Evolutionary conservation across 306 rosid species (phyloP).

Genomic region (Pyrus bretschneideri): DNA sequence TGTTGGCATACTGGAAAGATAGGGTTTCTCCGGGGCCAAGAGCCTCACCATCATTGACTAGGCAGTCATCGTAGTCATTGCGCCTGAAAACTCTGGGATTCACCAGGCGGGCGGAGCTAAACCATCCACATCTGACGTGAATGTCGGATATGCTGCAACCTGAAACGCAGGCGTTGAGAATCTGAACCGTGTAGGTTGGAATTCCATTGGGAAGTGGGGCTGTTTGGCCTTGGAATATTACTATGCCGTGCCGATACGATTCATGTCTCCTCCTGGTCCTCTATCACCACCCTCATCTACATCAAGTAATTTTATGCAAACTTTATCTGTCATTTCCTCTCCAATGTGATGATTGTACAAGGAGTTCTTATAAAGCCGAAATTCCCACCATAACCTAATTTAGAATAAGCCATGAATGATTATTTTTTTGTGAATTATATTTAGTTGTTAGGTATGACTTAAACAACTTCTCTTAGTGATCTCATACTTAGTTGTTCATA

Average conservation of each 20-base stretch:
- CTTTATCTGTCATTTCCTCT: too few relatives aligned
- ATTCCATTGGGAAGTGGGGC: constrained; percentile 49
- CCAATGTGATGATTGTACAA: too few relatives aligned
- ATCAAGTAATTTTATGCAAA: not conserved
- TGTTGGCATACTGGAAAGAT: constrained; percentile 56
- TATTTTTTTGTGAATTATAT: too few relatives aligned
- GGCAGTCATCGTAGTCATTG: constrained; percentile 44
- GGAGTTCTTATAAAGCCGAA: too few relatives aligned
- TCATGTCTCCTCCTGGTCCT: constrained; percentile 13
- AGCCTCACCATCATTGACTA: constrained; percentile 39
- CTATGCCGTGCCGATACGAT: constrained; percentile 20
- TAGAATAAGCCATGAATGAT: too few relatives aligned
- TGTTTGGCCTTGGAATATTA: constrained; percentile 37
- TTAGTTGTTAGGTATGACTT: too few relatives aligned
- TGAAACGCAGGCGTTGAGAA: constrained; percentile 33
- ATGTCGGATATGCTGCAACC: constrained; percentile 51
- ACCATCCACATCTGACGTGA: constrained; percentile 55
- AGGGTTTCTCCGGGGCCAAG: constrained; percentile 39
- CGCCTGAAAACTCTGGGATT: constrained; percentile 44
- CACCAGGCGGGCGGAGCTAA: constrained; percentile 52
- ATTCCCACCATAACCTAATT: too few relatives aligned
- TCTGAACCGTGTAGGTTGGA: constrained; percentile 44
- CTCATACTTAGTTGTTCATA: too few relatives aligned
- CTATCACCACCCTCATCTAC: not conserved
- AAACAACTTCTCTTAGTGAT: too few relatives aligned